Conservation (phyloP, 371 early-diverging fungal species). For the Mortierella sp. region DNA sequence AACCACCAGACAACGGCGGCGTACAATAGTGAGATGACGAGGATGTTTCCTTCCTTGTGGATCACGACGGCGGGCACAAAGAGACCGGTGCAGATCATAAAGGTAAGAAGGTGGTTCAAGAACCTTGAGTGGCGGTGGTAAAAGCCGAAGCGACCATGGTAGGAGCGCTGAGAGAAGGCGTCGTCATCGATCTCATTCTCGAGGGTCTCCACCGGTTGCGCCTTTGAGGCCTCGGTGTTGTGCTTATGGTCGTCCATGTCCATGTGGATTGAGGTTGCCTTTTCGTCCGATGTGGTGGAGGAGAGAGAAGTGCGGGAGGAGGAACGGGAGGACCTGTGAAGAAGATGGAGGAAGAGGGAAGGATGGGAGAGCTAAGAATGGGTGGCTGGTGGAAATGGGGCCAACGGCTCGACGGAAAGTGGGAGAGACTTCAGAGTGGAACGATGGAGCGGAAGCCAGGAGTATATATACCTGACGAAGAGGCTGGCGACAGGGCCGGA, state of each 20-base stretch:
- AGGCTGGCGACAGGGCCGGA: too few relatives aligned
- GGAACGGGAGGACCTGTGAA: not conserved
- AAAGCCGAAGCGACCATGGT: constrained; percentile 45
- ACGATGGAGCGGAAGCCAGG: not conserved
- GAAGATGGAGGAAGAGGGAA: not conserved
- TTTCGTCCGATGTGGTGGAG: constrained; percentile 10
- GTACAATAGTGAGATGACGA: constrained; percentile 57
- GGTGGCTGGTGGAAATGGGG: not conserved
- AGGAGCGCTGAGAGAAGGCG: constrained; percentile 27
- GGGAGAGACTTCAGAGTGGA: not conserved
- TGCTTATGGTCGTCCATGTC: constrained; percentile 17
- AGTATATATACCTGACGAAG: too few relatives aligned
- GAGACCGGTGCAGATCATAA: constrained; percentile 44
- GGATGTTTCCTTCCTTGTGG: constrained; percentile 47
- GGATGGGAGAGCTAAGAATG: not conserved
- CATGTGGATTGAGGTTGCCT: constrained; percentile 16
- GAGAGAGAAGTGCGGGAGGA: not conserved
- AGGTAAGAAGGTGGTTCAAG: constrained; percentile 24
- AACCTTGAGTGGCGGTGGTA: constrained; percentile 19
- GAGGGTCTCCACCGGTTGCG: not conserved
- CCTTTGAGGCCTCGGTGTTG: not conserved
- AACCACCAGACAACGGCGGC: constrained; percentile 68
- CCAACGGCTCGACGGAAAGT: not conserved
- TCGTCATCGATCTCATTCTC: constrained; percentile 29
- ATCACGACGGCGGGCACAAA: constrained; percentile 48